These are phyloP conservation scores for Saccharomycopsis selenospora DNA, from an alignment of 805 yeast species.

Conservation along the genomic window DNA sequence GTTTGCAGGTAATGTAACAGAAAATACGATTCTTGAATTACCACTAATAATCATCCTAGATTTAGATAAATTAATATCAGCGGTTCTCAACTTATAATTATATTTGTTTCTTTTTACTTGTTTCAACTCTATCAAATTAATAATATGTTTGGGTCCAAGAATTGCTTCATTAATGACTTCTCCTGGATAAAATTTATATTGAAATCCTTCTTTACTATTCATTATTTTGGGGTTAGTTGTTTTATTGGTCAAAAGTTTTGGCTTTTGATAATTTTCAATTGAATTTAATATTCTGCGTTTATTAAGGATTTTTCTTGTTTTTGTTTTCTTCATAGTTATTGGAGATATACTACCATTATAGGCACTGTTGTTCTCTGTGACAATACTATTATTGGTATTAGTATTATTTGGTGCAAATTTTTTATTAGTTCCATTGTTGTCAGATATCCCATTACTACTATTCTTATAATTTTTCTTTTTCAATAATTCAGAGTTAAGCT, in stretches of 20 bases:
- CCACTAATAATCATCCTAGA: constrained; percentile 1
- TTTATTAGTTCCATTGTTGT: background rate
- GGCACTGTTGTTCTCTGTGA: background rate
- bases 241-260: background rate
- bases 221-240: background rate
- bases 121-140: background rate
- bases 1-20: background rate
- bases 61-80: background rate
- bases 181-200: background rate
- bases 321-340: too few species aligned
- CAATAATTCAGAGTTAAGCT: too few species aligned
- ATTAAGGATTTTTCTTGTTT: too few species aligned
- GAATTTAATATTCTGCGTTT: too few species aligned
- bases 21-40: background rate
- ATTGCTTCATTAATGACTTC: background rate
- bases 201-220: background rate
- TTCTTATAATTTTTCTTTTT: too few species aligned
- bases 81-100: constrained; percentile 1
- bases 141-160: background rate
- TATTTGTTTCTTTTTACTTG: background rate
- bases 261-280: too few species aligned
- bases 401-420: background rate
- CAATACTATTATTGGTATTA: background rate
- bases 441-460: too few species aligned
- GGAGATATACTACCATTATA: too few species aligned